A percentile compares a stretch with the other conserved stretches of the same genome.
Conservation (phyloP, 805 yeast genomes). For the Spathaspora gorwiae region DNA sequence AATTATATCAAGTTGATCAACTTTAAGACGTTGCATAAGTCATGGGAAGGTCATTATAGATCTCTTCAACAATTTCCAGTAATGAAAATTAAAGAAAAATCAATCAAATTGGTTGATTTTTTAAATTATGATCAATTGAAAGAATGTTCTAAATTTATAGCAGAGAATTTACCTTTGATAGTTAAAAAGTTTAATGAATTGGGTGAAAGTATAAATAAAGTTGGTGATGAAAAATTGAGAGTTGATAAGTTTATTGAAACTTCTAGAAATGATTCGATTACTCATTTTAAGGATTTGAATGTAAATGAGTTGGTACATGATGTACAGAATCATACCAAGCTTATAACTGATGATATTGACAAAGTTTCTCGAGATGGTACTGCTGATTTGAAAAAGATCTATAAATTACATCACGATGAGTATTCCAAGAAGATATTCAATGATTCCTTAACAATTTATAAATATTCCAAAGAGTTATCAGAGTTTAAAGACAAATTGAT, state of each 20-base stretch:
- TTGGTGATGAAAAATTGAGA: slow-evolving; percentile 29
- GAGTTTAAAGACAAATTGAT: slow-evolving; percentile 26
- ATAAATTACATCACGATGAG: slow-evolving; percentile 17
- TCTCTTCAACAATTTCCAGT: slow-evolving; percentile 31
- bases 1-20: slow-evolving; percentile 34
- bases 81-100: slow-evolving; percentile 26
- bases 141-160: slow-evolving; percentile 25
- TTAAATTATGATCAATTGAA: slow-evolving; percentile 26
- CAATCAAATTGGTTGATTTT: slow-evolving; percentile 25
- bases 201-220: slow-evolving; percentile 29
- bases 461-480: slow-evolving; percentile 26
- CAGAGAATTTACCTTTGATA: slow-evolving; percentile 24
- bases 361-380: slow-evolving; percentile 5
- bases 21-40: slow-evolving; percentile 36
- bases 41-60: slow-evolving; percentile 32
- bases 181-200: slow-evolving; percentile 27
- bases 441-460: slow-evolving; percentile 29
- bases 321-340: neutral
- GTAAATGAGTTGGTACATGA: slow-evolving; percentile 11
- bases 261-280: slow-evolving; percentile 35
- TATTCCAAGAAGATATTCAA: slow-evolving; percentile 24
- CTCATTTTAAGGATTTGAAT: slow-evolving; percentile 18
- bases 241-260: slow-evolving; percentile 41
- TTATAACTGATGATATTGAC: slow-evolving; percentile 11
- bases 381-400: slow-evolving; percentile 14